These are phyloP conservation scores for Agaricus sinodeliciosus DNA, from an alignment of 768 basidiomycete genomes.

Conservation along the genomic window DNA sequence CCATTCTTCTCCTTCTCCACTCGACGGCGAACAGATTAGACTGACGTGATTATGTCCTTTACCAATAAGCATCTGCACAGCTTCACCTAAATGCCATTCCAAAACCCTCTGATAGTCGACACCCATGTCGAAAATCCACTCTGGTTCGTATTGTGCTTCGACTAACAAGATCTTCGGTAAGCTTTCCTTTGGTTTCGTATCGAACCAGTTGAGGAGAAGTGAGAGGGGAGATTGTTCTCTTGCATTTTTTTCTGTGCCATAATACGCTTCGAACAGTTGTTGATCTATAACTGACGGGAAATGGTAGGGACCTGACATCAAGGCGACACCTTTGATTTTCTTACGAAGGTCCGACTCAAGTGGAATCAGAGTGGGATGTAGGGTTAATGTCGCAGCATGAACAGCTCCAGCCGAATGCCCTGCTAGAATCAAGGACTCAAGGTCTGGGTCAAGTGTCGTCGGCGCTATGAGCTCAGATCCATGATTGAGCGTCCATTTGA, in stretches of 20 bases:
- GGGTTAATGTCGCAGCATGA: constrained; percentile 38
- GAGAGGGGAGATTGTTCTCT: not conserved
- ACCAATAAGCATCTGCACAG: constrained; percentile 30
- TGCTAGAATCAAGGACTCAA: constrained; percentile 38
- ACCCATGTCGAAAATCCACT: constrained; percentile 29
- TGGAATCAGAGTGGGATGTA: constrained; percentile 30
- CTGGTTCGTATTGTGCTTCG: constrained; percentile 48
- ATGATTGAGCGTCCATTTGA: constrained; percentile 44
- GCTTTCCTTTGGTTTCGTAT: constrained; percentile 23
- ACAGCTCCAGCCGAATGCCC: constrained; percentile 60
- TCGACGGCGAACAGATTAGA: constrained; percentile 37
- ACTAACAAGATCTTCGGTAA: constrained; percentile 45
- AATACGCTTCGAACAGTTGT: constrained; percentile 30
- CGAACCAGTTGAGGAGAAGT: constrained; percentile 13
- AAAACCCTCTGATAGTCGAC: constrained; percentile 33
- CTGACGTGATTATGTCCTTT: constrained; percentile 63
- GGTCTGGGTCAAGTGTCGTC: constrained; percentile 29
- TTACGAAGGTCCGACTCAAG: constrained; percentile 21
- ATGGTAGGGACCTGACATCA: constrained; percentile 41
- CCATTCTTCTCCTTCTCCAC: constrained; percentile 60
- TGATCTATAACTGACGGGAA: constrained; percentile 22
- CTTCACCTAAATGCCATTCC: constrained; percentile 24
- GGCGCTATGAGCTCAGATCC: constrained; percentile 21
- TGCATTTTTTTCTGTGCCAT: not conserved
- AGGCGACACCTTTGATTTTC: constrained; percentile 37